Conservation (phyloP, 2,329 filamentous ascomycete genomes). For the Cordyceps cateniannulata region DNA sequence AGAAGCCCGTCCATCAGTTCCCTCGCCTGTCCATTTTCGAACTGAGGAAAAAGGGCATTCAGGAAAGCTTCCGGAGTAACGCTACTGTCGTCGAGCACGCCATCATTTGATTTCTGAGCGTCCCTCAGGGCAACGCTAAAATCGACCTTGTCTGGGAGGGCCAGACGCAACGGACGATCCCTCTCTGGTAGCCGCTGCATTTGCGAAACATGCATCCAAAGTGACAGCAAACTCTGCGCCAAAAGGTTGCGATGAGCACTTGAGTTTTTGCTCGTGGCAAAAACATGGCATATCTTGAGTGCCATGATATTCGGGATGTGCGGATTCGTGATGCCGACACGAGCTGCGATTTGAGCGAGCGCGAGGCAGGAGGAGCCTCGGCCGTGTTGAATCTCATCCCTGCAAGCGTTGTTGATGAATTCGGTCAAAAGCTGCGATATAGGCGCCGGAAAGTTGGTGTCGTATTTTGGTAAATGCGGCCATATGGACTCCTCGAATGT, state of each 20-base stretch:
- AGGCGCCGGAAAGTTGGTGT: background rate
- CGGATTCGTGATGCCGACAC: background rate
- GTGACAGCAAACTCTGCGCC: background rate
- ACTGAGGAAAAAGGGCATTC: slow-evolving; percentile 27
- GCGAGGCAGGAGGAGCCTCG: slow-evolving; percentile 17
- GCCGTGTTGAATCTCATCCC: slow-evolving; percentile 17
- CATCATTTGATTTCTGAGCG: background rate
- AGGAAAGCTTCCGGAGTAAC: slow-evolving; percentile 13
- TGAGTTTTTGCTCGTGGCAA: slow-evolving; percentile 16
- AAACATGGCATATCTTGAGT: slow-evolving; percentile 25
- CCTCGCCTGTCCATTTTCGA: slow-evolving; percentile 18
- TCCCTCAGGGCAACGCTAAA: background rate
- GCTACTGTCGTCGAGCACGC: background rate
- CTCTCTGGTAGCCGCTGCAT: slow-evolving; percentile 16
- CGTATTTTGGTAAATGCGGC: slow-evolving; percentile 22
- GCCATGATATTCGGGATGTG: slow-evolving; percentile 25
- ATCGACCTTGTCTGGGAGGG: background rate
- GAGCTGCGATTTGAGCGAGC: slow-evolving; percentile 17
- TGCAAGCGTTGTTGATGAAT: slow-evolving; percentile 19
- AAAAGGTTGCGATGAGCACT: slow-evolving; percentile 15
- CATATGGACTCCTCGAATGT: slow-evolving; percentile 24
- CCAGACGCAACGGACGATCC: background rate
- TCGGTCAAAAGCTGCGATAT: slow-evolving; percentile 12
- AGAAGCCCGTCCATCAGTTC: slow-evolving; percentile 27
- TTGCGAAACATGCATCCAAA: slow-evolving; percentile 12